Percentiles rank a stretch among this genome's conserved stretches.
Conservation (phyloP, 2,329 filamentous ascomycete species). For the Fusarium napiforme region DNA sequence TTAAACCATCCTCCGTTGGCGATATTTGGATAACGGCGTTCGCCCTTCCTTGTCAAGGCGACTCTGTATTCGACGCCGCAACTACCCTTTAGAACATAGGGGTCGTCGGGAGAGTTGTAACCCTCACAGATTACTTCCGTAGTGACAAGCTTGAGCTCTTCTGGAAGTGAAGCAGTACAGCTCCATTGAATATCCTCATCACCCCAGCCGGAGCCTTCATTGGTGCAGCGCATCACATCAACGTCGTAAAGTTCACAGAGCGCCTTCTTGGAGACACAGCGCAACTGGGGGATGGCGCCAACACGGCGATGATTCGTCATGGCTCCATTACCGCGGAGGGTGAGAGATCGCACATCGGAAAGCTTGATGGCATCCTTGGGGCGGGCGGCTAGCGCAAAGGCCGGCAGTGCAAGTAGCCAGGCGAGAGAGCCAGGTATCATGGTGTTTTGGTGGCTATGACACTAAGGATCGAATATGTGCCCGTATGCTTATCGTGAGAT, state of each 20-base stretch:
- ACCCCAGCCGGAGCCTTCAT: conserved; percentile 83
- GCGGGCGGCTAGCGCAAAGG: conserved; percentile 43
- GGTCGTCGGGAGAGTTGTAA: conserved; percentile 79
- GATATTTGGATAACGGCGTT: conserved; percentile 73
- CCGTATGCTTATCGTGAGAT: neutral
- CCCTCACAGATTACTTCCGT: conserved; percentile 96
- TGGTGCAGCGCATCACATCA: conserved; percentile 89
- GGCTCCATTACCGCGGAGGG: conserved; percentile 71
- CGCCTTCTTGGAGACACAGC: conserved; percentile 74
- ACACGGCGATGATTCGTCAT: conserved; percentile 82
- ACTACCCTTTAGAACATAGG: conserved; percentile 88
- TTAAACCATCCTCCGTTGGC: conserved; percentile 53
- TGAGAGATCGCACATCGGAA: conserved; percentile 77
- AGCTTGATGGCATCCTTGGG: conserved; percentile 66
- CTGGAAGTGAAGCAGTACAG: conserved; percentile 73
- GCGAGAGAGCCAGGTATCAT: conserved; percentile 46
- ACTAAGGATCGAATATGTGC: conserved; percentile 7
- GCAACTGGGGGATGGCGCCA: conserved; percentile 79
- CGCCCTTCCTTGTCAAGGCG: conserved; percentile 79
- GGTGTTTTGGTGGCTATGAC: conserved; percentile 14
- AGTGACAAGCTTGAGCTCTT: conserved; percentile 75
- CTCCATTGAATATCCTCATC: conserved; percentile 90
- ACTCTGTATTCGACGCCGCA: conserved; percentile 93
- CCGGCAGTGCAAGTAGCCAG: conserved; percentile 40
- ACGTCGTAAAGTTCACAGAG: conserved; percentile 77